Base-by-base conservation (phyloP, 352 stramenopile genomes). In the Elongisporangium undulatum region DNA sequence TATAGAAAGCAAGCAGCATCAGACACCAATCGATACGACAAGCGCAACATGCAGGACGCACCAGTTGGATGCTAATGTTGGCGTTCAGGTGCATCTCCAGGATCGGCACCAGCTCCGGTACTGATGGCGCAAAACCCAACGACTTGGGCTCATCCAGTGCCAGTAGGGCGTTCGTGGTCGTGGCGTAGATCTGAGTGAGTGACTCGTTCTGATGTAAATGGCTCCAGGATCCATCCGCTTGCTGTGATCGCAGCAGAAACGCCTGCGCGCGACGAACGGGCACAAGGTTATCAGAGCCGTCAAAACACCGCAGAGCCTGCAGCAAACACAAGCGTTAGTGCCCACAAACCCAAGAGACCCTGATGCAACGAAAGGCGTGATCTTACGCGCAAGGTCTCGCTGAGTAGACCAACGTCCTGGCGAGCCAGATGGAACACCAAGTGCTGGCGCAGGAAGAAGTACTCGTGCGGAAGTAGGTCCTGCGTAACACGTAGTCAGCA, bases 401-500 rank as follows among this genome's bases (percentile, higher is more conserved):
- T 72, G 2, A 96, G 62, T 21, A 91, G 64, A n/a, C 79, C 58
- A 3, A 84, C 61, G 62, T 96, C 85, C 61, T 94, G 82, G 19
- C 84, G 85, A 19, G 83, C 71, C 51, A 97, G 68, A 15, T 91
- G 79, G 56, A 84, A 74, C 20, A 90, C 74, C 48, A 97, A 70
- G 56, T 96, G 85, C 62, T 95, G 79, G 5, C 77, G 81, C 23
- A 97, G 68, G 56, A 96, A 96, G n/a, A 85, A 87, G 55, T 96
- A 96, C 67, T 97, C 90, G 64, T 97, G 88, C 17, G 89, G 86
- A 48, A 97, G 74, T 49, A 97, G 73, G 20, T 96, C 82, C 80
- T 92, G 48, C 58, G 26, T 9, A 50, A 20, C 20, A 20, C n/a
- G 10, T 34, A n/a, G 56, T 50, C 19, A 64, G 54, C 41, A 22